Conservation (phyloP, 2,329 filamentous ascomycete genomes). For the Elsinoe batatas region DNA sequence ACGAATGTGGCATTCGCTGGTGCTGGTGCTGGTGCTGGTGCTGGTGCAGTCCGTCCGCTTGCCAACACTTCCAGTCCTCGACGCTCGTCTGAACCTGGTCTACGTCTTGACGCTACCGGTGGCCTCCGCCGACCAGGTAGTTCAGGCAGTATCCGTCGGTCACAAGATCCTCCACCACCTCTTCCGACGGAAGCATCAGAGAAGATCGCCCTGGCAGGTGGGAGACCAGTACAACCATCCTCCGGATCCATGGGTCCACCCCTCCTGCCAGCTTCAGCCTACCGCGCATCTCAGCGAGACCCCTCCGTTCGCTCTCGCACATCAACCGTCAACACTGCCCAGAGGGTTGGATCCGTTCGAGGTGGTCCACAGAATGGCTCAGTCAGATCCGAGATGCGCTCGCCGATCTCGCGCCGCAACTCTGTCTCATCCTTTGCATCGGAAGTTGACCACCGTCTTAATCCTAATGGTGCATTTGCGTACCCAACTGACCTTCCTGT, state of each 20-base stretch:
- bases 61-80: conserved; percentile 16
- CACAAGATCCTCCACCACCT: conserved; percentile 51
- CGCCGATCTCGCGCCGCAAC: conserved; percentile 51
- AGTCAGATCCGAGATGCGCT: conserved; percentile 38
- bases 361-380: conserved; percentile 32
- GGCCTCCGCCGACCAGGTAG: conserved; percentile 55
- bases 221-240: conserved; percentile 32
- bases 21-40: conserved; percentile 23
- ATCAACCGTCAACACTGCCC: conserved; percentile 23
- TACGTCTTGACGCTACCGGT: conserved; percentile 7
- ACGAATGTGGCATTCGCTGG: conserved; percentile 21
- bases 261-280: conserved; percentile 68
- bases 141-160: conserved; percentile 54
- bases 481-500: conserved; percentile 54
- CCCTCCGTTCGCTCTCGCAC: conserved; percentile 26
- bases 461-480: conserved; percentile 44
- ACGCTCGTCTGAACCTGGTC: conserved; percentile 15
- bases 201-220: conserved; percentile 68
- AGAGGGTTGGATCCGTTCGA: conserved; percentile 49
- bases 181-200: conserved; percentile 75
- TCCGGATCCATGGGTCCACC: conserved; percentile 68
- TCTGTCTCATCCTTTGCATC: conserved; percentile 94
- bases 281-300: conserved; percentile 32
- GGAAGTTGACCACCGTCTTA: conserved; percentile 85
- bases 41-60: conserved; percentile 16